Conservation (phyloP, 192 early-diverging fungal genomes). For the Umbelopsis sp. region DNA sequence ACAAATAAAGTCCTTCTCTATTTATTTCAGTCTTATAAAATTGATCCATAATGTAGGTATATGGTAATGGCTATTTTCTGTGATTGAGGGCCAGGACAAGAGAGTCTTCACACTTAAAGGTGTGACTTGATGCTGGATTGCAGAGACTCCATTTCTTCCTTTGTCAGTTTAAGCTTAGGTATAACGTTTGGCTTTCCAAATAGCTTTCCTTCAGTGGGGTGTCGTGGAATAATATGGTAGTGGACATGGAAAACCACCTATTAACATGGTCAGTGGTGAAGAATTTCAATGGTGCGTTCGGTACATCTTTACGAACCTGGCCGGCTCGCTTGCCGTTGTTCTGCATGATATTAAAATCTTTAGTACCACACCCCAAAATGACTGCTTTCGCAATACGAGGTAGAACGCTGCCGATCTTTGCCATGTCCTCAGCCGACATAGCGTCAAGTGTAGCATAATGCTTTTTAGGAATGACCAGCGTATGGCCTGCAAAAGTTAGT, state of each 20-base stretch:
- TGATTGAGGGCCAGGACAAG: neutral
- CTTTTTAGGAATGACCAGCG: slow-evolving; percentile 22
- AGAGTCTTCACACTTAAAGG: neutral
- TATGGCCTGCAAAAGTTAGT: slow-evolving; percentile 12
- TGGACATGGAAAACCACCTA: slow-evolving; percentile 25
- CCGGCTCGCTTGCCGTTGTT: slow-evolving; percentile 19
- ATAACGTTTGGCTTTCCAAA: neutral
- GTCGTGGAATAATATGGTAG: slow-evolving; percentile 23
- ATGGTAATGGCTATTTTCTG: neutral
- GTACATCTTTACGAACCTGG: neutral
- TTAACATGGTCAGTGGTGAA: neutral
- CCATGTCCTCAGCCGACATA: slow-evolving; percentile 17
- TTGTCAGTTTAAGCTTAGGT: neutral
- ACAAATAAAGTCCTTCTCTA: slow-evolving; percentile 7
- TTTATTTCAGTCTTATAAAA: neutral
- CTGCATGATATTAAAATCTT: slow-evolving; percentile 22
- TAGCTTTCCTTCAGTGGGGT: neutral
- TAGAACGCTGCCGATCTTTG: slow-evolving; percentile 9
- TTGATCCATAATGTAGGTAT: neutral
- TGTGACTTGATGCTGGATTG: neutral
- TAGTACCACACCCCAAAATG: neutral
- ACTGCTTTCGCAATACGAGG: slow-evolving; percentile 17
- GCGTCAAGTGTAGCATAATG: slow-evolving; percentile 14
- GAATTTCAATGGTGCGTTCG: neutral
- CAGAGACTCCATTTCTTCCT: neutral